phyloP scores from a whole-genome alignment of 1,284 basidiomycete species.

The Malassezia equina region DNA sequence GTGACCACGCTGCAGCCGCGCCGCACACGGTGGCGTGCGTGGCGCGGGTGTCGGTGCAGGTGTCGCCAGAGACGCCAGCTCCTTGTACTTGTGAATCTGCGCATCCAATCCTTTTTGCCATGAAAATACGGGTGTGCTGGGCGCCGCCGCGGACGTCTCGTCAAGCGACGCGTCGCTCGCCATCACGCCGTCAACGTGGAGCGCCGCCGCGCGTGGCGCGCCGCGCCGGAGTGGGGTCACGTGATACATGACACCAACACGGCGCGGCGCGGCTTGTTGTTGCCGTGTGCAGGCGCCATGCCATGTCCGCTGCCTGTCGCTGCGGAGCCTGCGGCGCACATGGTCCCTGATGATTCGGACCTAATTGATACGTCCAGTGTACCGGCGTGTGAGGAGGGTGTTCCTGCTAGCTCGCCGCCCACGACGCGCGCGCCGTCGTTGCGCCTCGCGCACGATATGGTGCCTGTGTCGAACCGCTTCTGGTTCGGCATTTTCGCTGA shows the following conservation, averaged over 20 bases:
- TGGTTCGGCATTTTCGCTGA: constrained; percentile 35
- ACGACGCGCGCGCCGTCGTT: neutral
- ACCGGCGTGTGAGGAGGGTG: neutral
- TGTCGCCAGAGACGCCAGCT: constrained; percentile 1
- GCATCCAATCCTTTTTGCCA: constrained; percentile 5
- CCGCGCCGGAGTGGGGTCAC: neutral
- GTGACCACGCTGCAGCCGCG: constrained; percentile 5
- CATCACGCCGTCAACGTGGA: neutral
- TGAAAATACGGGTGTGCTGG: constrained; percentile 1
- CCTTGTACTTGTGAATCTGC: neutral
- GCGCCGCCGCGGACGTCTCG: neutral
- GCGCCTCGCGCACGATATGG: constrained; percentile 26
- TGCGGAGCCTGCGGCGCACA: constrained; percentile 3
- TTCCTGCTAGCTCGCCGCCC: neutral
- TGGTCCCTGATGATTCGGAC: constrained; percentile 36
- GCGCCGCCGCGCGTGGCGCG: too few species aligned
- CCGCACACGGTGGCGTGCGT: constrained; percentile 2
- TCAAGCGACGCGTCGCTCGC: neutral
- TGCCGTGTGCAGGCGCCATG: neutral
- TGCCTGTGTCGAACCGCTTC: constrained; percentile 32
- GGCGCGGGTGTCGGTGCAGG: neutral
- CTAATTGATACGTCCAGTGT: constrained; percentile 21
- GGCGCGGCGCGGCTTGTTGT: neutral
- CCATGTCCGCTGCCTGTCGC: constrained; percentile 2
- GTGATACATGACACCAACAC: constrained; percentile 1